Base-by-base conservation (phyloP, 768 basidiomycete genomes). In the Lentinula boryana region DNA sequence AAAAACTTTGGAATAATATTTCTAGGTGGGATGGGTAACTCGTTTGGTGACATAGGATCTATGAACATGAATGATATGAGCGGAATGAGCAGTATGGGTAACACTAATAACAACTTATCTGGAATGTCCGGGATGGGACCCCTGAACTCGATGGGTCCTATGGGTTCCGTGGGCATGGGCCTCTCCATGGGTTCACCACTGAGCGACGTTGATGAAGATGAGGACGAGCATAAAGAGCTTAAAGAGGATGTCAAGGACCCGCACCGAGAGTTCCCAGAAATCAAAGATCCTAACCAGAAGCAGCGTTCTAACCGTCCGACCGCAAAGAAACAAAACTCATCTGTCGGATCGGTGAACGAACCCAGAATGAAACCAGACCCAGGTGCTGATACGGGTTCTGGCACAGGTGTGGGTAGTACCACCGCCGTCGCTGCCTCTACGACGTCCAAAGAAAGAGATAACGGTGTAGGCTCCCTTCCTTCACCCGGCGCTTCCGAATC, bases 121-220 rank as follows among this genome's bases (percentile, higher is more conserved):
- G 36, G 13, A 38, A 8, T 38, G 38, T 40, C 38, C 12, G 38
- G 38, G 41, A 43, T 43, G 41, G 41, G 41, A 6, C 7, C 41
- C n/a, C 5, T 43, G 41, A n/a, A n/a, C 16, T 43, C 41, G 41
- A 43, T 43, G 13, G 41, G 41, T 5, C 10, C 31, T 16, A 52
- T 52, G 9, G 32, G 13, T 9, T 31, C 31, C 13, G 27, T 55
- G 36, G 18, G 35, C 5, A 43, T 56, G 23, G 23, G 36, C 16
- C 23, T 36, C n/a, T 41, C 38, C 7, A 56, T 56, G 55, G 55
- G 55, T 3, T 56, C 55, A 0, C 55, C 55, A 16, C 23, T 56
- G 8, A 56, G 55, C 21, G 55, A 56, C 23, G 55, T 56, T 13
- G 55, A 56, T 21, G 55, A 56, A 40, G 55, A 55, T 15, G 35